These are phyloP conservation scores for Nitzschia inconspicua DNA, from an alignment of 108 stramenopile species.

Conservation along the genomic window DNA sequence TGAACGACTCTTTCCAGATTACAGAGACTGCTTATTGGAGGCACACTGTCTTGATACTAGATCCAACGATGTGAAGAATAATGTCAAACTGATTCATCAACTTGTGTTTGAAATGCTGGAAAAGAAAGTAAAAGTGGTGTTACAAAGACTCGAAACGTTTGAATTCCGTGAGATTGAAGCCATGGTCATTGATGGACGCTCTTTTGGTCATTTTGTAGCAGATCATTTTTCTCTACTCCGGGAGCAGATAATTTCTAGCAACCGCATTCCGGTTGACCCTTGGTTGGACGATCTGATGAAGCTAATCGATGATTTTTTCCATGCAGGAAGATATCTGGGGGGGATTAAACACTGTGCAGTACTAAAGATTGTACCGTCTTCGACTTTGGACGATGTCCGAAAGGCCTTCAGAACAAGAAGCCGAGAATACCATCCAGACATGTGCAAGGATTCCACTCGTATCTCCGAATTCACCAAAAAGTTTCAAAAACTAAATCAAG, in stretches of 20 bases:
- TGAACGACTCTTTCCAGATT: slow-evolving; percentile 43
- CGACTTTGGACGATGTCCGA: slow-evolving; percentile 35
- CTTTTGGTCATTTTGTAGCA: slow-evolving; percentile 38
- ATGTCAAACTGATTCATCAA: slow-evolving; percentile 40
- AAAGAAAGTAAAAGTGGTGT: slow-evolving; percentile 12
- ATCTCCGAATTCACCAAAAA: not conserved
- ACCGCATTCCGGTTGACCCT: slow-evolving; percentile 5
- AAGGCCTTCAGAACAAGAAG: slow-evolving; percentile 38
- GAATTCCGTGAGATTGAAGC: slow-evolving; percentile 31
- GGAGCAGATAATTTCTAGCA: slow-evolving; percentile 20
- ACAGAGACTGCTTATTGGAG: slow-evolving; percentile 30
- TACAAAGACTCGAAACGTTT: slow-evolving; percentile 13
- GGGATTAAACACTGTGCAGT: slow-evolving; percentile 40
- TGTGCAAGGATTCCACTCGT: not conserved
- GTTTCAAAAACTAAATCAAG: slow-evolving; percentile 42
- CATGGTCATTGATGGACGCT: slow-evolving; percentile 16
- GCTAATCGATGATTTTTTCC: slow-evolving; percentile 38
- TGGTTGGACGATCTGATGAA: slow-evolving; percentile 34
- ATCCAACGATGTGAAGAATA: slow-evolving; percentile 9
- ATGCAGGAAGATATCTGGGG: slow-evolving; percentile 35
- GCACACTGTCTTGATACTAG: slow-evolving; percentile 20
- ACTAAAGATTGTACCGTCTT: slow-evolving; percentile 43
- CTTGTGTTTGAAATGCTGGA: slow-evolving; percentile 34
- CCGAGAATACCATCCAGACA: slow-evolving; percentile 36
- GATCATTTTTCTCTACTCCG: slow-evolving; percentile 38